These are phyloP conservation scores for Hericium coralloides DNA, from an alignment of 768 basidiomycete genomes.

Conservation along the genomic window DNA sequence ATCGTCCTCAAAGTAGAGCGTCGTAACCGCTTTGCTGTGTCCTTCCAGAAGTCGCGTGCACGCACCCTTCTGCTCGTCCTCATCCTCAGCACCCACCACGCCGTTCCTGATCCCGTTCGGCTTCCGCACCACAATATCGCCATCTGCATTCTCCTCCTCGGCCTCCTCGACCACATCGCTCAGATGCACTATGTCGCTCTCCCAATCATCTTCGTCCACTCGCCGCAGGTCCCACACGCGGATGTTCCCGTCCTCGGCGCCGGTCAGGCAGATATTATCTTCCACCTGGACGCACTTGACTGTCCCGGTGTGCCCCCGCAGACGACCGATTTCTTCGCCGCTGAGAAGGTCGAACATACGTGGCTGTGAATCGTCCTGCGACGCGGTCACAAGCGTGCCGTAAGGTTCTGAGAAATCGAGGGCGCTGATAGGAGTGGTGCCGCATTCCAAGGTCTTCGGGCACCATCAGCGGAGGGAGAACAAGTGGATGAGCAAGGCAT, in stretches of 20 bases:
- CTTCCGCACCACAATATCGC: conserved; percentile 22
- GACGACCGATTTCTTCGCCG: conserved; percentile 77
- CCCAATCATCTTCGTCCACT: conserved; percentile 58
- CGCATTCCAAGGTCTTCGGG: conserved; percentile 68
- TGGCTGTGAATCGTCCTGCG: conserved; percentile 78
- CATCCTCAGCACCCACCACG: conserved; percentile 7
- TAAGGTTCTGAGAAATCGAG: conserved; percentile 97
- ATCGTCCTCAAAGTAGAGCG: conserved; percentile 92
- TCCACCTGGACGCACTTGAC: conserved; percentile 94
- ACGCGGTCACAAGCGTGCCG: conserved; percentile 83
- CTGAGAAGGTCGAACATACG: conserved; percentile 92
- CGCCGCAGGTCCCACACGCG: conserved; percentile 86
- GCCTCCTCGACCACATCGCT: conserved; percentile 61
- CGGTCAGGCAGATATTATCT: conserved; percentile 83
- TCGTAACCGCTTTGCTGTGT: conserved; percentile 87
- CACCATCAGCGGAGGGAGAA: conserved; percentile 6
- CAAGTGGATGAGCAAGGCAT: conserved; percentile 9
- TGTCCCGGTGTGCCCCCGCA: conserved; percentile 71
- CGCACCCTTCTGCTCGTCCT: conserved; percentile 37
- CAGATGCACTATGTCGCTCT: conserved; percentile 45
- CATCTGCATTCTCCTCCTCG: conserved; percentile 30
- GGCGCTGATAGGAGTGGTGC: conserved; percentile 73
- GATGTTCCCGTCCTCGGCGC: conserved; percentile 78
- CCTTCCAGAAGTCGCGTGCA: conserved; percentile 79
- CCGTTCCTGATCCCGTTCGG: conserved; percentile 28